Conservation (phyloP, 257 asterid species). For the Forsythia viridissima region DNA sequence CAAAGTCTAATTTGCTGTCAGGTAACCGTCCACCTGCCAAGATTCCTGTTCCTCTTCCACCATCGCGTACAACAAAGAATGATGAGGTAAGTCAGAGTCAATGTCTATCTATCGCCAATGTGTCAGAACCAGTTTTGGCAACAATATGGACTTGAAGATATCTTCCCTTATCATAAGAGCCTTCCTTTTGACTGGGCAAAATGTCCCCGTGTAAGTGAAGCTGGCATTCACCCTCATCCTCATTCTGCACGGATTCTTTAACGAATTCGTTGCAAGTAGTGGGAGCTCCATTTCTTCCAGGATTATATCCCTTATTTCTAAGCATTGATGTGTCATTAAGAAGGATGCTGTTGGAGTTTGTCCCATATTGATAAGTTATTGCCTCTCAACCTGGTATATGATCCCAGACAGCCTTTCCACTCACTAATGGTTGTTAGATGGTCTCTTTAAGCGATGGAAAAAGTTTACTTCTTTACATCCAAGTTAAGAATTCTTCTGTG, state of each 20-base stretch:
- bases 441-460: background rate
- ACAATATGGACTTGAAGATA: background rate
- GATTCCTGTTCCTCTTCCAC: slow-evolving; percentile 93
- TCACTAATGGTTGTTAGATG: background rate
- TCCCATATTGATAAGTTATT: slow-evolving; percentile 4
- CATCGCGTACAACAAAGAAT: slow-evolving; percentile 57
- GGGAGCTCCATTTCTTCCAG: background rate
- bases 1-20: slow-evolving; percentile 36
- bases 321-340: background rate
- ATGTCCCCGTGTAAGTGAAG: background rate
- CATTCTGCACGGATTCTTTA: background rate
- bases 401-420: background rate
- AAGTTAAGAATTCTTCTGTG: background rate
- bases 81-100: slow-evolving; percentile 55
- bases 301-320: background rate
- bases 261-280: slow-evolving; percentile 6
- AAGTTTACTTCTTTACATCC: background rate
- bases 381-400: background rate
- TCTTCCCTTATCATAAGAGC: background rate
- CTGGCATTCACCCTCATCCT: slow-evolving; percentile 2
- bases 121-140: background rate
- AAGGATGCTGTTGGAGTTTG: slow-evolving; percentile 1
- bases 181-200: background rate
- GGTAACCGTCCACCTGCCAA: slow-evolving; percentile 91
- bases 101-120: background rate